Evolutionary conservation across 2,329 filamentous ascomycete genomes (phyloP).

Genomic region (Simplicillium sp.): DNA sequence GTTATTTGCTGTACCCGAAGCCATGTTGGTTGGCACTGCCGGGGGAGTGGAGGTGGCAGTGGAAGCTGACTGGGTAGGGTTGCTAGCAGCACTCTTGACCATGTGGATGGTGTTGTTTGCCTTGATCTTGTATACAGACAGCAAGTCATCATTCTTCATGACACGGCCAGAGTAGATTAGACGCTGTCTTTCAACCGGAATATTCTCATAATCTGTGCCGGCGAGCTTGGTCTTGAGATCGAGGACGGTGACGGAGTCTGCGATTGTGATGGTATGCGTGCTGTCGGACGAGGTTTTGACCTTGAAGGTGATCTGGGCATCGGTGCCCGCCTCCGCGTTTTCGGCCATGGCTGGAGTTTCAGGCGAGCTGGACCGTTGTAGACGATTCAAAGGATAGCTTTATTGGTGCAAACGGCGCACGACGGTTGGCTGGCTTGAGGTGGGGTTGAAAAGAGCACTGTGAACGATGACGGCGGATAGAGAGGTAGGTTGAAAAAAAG

Average conservation of each 20-base stretch:
- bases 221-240: conserved; percentile 89
- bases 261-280: conserved; percentile 74
- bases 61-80: conserved; percentile 39
- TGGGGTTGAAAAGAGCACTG: no score
- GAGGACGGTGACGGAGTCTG: conserved; percentile 64
- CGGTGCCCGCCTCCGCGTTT: conserved; percentile 48
- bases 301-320: conserved; percentile 84
- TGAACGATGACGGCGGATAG: no score
- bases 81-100: conserved; percentile 93
- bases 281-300: conserved; percentile 93
- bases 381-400: no score
- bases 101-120: conserved; percentile 91
- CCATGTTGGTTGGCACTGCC: conserved; percentile 62
- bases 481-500: no score
- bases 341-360: conserved; percentile 48
- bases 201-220: conserved; percentile 70
- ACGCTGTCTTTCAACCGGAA: conserved; percentile 80
- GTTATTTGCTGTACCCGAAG: conserved; percentile 77
- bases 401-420: no score
- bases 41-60: conserved; percentile 31
- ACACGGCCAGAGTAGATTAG: conserved; percentile 97
- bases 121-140: conserved; percentile 89
- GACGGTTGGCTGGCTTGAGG: no score
- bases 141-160: conserved; percentile 84
- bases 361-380: background rate